phyloP scores from a whole-genome alignment of 208 protist genomes.

The Wallacemonas sp. region DNA sequence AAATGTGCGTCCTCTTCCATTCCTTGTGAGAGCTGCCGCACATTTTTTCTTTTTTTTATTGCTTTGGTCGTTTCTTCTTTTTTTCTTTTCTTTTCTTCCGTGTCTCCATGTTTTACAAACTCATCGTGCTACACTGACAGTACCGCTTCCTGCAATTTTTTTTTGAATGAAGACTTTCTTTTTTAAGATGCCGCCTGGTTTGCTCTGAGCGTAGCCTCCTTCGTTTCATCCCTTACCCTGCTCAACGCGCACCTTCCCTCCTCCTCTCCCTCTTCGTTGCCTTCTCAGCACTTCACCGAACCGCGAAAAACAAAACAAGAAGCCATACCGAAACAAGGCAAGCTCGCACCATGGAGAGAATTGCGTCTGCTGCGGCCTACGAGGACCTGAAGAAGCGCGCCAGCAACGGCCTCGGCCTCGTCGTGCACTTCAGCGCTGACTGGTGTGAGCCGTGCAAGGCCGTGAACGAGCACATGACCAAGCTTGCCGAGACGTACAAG shows the following conservation, averaged over 20 bases:
- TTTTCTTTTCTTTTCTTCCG: neutral
- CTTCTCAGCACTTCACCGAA: too few species aligned
- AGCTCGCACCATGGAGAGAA: slow-evolving; percentile 46
- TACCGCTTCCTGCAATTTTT: too few species aligned
- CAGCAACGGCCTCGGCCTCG: slow-evolving; percentile 45
- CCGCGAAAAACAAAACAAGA: too few species aligned
- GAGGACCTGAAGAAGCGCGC: slow-evolving; percentile 54
- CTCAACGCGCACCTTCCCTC: neutral
- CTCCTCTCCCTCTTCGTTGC: slow-evolving; percentile 1
- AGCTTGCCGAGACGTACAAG: slow-evolving; percentile 36
- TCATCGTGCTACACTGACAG: too few species aligned
- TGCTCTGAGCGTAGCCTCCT: too few species aligned
- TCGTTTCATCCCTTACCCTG: neutral
- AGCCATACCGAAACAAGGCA: too few species aligned
- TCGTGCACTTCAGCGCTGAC: slow-evolving; percentile 87
- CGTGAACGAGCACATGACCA: slow-evolving; percentile 59
- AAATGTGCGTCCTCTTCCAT: too few species aligned
- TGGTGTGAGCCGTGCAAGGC: slow-evolving; percentile 91
- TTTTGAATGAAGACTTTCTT: too few species aligned
- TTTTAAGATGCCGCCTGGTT: too few species aligned
- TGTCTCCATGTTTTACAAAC: too few species aligned
- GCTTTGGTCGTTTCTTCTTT: neutral
- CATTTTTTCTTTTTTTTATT: slow-evolving; percentile 9
- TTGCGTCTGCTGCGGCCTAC: slow-evolving; percentile 52
- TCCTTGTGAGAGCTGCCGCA: neutral